Evolutionary conservation across 75 land plant genomes (phyloP).

Genomic region (Picea glauca): DNA sequence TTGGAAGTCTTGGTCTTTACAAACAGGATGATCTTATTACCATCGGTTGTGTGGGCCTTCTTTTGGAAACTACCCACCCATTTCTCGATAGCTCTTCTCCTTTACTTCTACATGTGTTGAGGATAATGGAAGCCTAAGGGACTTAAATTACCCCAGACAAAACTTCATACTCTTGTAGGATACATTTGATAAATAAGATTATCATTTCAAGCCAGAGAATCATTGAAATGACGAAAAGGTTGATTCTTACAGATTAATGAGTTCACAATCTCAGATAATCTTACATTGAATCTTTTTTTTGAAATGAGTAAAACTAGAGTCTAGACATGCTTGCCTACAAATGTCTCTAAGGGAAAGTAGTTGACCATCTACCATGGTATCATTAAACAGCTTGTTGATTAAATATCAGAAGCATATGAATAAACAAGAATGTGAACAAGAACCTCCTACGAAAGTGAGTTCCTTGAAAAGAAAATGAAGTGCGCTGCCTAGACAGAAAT

Average conservation of each 20-base stretch:
- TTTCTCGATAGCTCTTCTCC: slow-evolving; percentile 45
- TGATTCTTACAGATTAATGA: slow-evolving; percentile 59
- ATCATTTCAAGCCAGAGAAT: slow-evolving; percentile 51
- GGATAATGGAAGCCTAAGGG: slow-evolving; percentile 83
- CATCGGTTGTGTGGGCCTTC: slow-evolving; percentile 84
- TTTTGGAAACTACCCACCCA: slow-evolving; percentile 74
- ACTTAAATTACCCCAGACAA: slow-evolving; percentile 50
- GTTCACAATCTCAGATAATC: slow-evolving; percentile 35
- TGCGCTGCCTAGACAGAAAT: slow-evolving; percentile 13
- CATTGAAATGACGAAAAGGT: slow-evolving; percentile 76
- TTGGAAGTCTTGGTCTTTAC: slow-evolving; percentile 55
- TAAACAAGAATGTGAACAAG: too few relatives aligned
- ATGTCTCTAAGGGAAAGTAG: too few relatives aligned
- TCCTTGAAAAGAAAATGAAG: slow-evolving; percentile 20
- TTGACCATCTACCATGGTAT: too few relatives aligned
- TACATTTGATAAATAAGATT: slow-evolving; percentile 56
- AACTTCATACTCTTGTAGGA: slow-evolving; percentile 78
- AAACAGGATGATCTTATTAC: slow-evolving; percentile 75
- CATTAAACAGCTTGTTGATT: too few relatives aligned
- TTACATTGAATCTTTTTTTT: slow-evolving; percentile 75
- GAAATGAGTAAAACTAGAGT: slow-evolving; percentile 71
- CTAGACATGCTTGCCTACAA: slow-evolving; percentile 38
- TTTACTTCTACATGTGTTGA: slow-evolving; percentile 53
- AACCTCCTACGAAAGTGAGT: slow-evolving; percentile 23
- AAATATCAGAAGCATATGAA: too few relatives aligned